These are phyloP conservation scores for Baudoinia panamericana DNA, from an alignment of 495 filamentous ascomycete genomes.

Conservation along the genomic window DNA sequence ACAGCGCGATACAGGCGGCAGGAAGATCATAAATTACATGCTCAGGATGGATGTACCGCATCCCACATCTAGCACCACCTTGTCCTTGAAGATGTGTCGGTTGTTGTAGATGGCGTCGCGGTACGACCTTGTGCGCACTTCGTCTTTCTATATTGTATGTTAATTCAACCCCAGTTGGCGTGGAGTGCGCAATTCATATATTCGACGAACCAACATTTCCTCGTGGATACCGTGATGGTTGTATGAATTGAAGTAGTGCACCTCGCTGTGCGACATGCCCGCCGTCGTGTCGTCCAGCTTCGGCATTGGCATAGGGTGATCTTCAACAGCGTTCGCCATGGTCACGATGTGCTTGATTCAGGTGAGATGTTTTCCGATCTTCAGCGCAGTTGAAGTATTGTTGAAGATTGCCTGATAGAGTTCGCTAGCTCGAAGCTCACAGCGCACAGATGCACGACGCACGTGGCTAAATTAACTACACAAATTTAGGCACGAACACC, in stretches of 20 bases:
- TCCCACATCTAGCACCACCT: slow-evolving; percentile 93
- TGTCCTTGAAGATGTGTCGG: slow-evolving; percentile 91
- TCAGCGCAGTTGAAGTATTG: no score
- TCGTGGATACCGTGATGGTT: slow-evolving; percentile 97
- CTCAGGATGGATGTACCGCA: slow-evolving; percentile 85
- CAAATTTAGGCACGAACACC: no score
- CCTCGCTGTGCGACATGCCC: slow-evolving; percentile 55
- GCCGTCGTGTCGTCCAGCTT: slow-evolving; percentile 22
- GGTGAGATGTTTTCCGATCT: no score
- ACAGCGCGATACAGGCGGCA: not conserved
- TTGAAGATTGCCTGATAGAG: no score
- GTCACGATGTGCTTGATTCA: no score
- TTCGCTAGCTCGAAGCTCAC: no score
- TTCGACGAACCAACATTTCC: slow-evolving; percentile 80
- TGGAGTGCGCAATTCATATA: not conserved
- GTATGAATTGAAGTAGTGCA: slow-evolving; percentile 97
- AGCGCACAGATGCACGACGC: no score
- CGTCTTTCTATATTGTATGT: slow-evolving; percentile 99
- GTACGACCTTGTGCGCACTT: slow-evolving; percentile 89
- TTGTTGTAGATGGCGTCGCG: slow-evolving; percentile 95
- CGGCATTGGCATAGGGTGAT: not conserved
- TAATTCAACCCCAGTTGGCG: no score
- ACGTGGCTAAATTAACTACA: no score
- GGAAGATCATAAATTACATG: slow-evolving; percentile 41
- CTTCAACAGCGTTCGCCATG: not conserved